Base-by-base conservation (phyloP, 225 moss, liverwort and hornwort species). In the Bryoerythrophyllum caledonicum region DNA sequence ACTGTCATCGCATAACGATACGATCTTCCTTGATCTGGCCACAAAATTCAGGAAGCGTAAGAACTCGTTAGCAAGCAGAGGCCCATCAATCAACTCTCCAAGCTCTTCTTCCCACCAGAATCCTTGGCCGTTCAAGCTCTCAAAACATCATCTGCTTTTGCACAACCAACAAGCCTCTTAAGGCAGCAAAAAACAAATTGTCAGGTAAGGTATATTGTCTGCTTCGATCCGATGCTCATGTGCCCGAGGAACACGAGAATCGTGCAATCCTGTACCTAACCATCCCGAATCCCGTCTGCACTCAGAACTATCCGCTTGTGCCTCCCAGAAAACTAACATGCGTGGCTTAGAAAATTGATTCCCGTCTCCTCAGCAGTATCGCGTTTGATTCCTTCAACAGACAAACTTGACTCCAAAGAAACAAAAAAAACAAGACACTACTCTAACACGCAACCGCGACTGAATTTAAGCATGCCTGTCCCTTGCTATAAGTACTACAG, bases 11-110 rank as follows among this genome's bases (percentile, higher is more conserved):
- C 70, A 59, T 12, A 61, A 14, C 40, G 20, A 79, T 54, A 57
- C 54, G 52, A 46, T 76, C 72, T 27, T 76, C 76, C 65, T 14
- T 44, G 65, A 58, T 30, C 72, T 72, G 72, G 8, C 27, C 72
- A 58, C 61, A 37, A 14, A 52, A 75, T 37, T 43, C 52, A 48
- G 16, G 35, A 64, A 55, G 9, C 56, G 12, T 24, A 44, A 35
- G 54, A 65, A 56, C 16, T 58, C 49, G 8, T 59, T 57, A 43
- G 55, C 46, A 75, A 70, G 32, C 66, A 40, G 38, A 61, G 32
- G 37, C 35, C 20, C 20, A 3, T 71, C n/a, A 21, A 62, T 51
- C 30, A 51, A 34, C 58, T 51, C 62, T 64, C 64, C 23, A 21
- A 52, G 26, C 68, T 69, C 74, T 71, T 70, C 62, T 41, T 75